A percentile compares a stretch with the other conserved stretches of the same genome.
Conservation (phyloP, 2,329 filamentous ascomycete genomes). For the Colletotrichum tabaci region DNA sequence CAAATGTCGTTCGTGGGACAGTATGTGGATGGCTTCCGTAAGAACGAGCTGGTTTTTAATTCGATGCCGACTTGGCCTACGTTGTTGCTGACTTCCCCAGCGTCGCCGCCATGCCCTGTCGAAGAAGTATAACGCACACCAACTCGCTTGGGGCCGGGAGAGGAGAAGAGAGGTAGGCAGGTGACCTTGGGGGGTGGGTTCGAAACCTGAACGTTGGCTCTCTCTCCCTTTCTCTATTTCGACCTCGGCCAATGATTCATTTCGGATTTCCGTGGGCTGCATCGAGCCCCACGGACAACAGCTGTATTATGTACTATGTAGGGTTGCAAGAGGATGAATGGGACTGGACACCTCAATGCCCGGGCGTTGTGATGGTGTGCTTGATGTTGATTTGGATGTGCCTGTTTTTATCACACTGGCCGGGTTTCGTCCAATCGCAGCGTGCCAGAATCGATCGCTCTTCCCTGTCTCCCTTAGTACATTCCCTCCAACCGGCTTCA, state of each 20-base stretch:
- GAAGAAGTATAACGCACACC: not conserved
- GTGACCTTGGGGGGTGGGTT: not conserved
- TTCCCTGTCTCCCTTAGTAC: conserved; percentile 4
- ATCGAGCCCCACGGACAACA: conserved; percentile 28
- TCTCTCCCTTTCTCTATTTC: not conserved
- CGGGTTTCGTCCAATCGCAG: not conserved
- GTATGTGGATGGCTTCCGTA: not conserved
- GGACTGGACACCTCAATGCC: not conserved
- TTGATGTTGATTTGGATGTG: not conserved
- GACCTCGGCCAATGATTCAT: conserved; percentile 18
- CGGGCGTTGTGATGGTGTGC: conserved; percentile 10
- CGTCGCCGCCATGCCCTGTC: not conserved
- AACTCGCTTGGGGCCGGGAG: not conserved
- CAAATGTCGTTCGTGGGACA: not conserved
- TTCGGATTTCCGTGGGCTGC: not conserved
- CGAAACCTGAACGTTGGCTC: conserved; percentile 28
- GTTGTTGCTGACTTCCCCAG: conserved; percentile 2
- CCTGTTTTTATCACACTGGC: not conserved
- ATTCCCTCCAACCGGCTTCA: too few relatives aligned
- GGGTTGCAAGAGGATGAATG: conserved; percentile 12
- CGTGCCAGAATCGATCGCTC: not conserved
- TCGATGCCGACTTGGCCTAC: conserved; percentile 14
- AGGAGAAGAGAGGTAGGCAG: not conserved
- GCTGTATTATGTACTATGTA: not conserved
- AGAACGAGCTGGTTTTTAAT: not conserved